A percentile compares a stretch with the other conserved stretches of the same genome.
Evolutionary conservation across 1,139 yeast genomes (phyloP).

Genomic region (Tardiomyces blankii): DNA sequence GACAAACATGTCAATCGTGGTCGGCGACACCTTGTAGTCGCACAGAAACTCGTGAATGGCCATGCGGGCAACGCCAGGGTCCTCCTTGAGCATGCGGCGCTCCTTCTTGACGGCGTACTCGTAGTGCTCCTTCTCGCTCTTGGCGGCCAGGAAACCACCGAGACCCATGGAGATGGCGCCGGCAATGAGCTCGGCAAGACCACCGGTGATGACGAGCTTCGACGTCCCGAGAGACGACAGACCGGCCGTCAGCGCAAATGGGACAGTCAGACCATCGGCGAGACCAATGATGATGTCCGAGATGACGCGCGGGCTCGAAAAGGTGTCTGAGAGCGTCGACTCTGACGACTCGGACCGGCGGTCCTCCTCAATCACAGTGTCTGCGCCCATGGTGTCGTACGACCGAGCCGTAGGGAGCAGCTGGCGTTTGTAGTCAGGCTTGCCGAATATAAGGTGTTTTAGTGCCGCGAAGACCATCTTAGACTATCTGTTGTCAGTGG

Average conservation of each 20-base stretch:
- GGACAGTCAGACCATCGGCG: slow-evolving; percentile 74
- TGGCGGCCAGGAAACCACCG: slow-evolving; percentile 78
- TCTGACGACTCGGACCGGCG: slow-evolving; percentile 6
- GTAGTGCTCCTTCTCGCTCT: slow-evolving; percentile 59
- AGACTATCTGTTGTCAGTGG: not conserved
- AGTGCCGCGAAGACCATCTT: slow-evolving; percentile 24
- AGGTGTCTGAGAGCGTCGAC: slow-evolving; percentile 5
- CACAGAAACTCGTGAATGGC: slow-evolving; percentile 58
- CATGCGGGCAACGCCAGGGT: slow-evolving; percentile 38
- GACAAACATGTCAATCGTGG: slow-evolving; percentile 48
- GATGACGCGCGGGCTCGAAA: slow-evolving; percentile 53
- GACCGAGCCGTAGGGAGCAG: slow-evolving; percentile 17
- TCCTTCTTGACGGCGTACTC: slow-evolving; percentile 45
- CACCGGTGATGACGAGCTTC: slow-evolving; percentile 70
- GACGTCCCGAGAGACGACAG: slow-evolving; percentile 64
- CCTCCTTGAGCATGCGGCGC: slow-evolving; percentile 39
- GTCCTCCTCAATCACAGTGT: slow-evolving; percentile 4
- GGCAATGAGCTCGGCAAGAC: slow-evolving; percentile 74
- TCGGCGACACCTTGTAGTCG: slow-evolving; percentile 48
- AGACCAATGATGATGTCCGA: slow-evolving; percentile 70
- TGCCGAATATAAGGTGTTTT: slow-evolving; percentile 22
- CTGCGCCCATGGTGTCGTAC: slow-evolving; percentile 6
- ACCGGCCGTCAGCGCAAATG: slow-evolving; percentile 79
- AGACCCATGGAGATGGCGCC: slow-evolving; percentile 83
- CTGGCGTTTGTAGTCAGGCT: slow-evolving; percentile 12